Percentiles rank a stretch among this genome's conserved stretches.
phyloP scores from a whole-genome alignment of 371 early-diverging fungal genomes.

The Mucor plumbeus region DNA sequence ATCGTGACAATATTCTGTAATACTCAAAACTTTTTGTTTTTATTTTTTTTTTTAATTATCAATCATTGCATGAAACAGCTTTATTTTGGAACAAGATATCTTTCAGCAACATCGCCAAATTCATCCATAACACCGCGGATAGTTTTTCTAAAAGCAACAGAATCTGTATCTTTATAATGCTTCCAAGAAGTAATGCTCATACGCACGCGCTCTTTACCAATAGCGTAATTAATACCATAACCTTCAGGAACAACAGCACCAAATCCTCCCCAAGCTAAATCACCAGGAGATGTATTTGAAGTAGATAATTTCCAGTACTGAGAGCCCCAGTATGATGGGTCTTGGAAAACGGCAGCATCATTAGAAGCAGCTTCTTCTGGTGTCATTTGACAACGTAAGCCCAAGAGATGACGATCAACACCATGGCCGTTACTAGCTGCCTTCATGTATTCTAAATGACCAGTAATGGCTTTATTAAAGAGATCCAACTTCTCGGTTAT shows the following conservation, averaged over 20 bases:
- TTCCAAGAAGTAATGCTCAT: conserved; percentile 79
- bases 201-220: conserved; percentile 79
- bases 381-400: conserved; percentile 81
- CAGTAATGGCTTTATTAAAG: conserved; percentile 65
- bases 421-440: conserved; percentile 78
- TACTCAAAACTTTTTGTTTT: no score
- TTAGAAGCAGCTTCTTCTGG: conserved; percentile 68
- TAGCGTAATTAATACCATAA: conserved; percentile 92
- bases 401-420: conserved; percentile 88
- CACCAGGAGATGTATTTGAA: conserved; percentile 83
- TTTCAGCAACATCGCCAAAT: conserved; percentile 55
- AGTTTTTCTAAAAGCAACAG: conserved; percentile 59
- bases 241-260: conserved; percentile 81
- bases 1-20: no score
- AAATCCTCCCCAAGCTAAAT: conserved; percentile 78
- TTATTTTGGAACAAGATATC: conserved; percentile 35
- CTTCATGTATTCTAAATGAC: conserved; percentile 71
- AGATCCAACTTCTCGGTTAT: conserved; percentile 59
- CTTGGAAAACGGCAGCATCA: conserved; percentile 66
- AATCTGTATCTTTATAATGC: conserved; percentile 50
- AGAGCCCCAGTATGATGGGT: conserved; percentile 73
- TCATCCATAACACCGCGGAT: conserved; percentile 63
- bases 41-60: background rate
- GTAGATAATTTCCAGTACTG: conserved; percentile 79
- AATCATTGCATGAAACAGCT: background rate